Evolutionary conservation across 2,329 filamentous ascomycete species (phyloP).

Genomic region (Penicillium brevicompactum): DNA sequence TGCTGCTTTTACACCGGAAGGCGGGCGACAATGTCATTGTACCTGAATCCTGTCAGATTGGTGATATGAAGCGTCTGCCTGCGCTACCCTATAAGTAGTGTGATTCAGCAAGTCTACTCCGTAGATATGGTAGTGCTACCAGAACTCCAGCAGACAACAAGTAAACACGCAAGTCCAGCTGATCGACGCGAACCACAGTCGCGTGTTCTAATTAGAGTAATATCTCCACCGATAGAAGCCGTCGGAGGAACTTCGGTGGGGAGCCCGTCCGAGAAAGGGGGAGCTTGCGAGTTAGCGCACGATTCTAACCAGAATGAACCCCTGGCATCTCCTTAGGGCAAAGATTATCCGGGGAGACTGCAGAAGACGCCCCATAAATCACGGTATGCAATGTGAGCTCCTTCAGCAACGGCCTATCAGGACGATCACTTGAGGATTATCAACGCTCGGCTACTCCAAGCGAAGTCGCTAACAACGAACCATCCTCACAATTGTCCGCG

Average conservation of each 20-base stretch:
- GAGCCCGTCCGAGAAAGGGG: too few relatives aligned
- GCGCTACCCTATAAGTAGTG: constrained; percentile 58
- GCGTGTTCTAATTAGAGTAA: not conserved
- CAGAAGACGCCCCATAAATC: not conserved
- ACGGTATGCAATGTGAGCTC: too few relatives aligned
- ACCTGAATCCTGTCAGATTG: constrained; percentile 45
- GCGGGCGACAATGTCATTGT: constrained; percentile 92
- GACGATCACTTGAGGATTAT: too few relatives aligned
- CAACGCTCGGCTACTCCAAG: constrained; percentile 17
- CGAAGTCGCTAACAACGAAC: constrained; percentile 3
- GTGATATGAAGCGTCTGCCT: too few relatives aligned
- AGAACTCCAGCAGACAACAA: too few relatives aligned
- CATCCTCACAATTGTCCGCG: not conserved
- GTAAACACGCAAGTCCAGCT: too few relatives aligned
- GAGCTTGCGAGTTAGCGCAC: too few relatives aligned
- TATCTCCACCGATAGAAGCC: not conserved
- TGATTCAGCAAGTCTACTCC: too few relatives aligned
- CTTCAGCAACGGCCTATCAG: too few relatives aligned
- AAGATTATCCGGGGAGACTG: constrained; percentile 13
- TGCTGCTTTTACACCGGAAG: constrained; percentile 63
- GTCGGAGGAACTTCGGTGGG: not conserved
- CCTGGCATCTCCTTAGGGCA: constrained; percentile 18
- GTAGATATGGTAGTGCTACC: too few relatives aligned
- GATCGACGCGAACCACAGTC: not conserved
- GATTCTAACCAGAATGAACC: constrained; percentile 2